Evolutionary conservation across 2,329 filamentous ascomycete species (phyloP).

Genomic region (Clathrospora elynae): DNA sequence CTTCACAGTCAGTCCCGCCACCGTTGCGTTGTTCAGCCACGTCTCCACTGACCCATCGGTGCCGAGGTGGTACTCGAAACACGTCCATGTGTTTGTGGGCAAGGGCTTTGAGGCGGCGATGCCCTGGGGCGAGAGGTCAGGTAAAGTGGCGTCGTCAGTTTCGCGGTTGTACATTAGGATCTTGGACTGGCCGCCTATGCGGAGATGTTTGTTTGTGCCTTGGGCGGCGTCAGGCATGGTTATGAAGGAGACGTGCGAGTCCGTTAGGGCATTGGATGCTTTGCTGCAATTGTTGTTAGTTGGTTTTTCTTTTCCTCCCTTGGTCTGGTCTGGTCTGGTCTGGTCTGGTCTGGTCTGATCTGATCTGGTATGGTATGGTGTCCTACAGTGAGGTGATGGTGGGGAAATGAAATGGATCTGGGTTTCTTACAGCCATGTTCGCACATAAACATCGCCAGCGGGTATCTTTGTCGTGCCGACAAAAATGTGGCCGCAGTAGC

Average conservation of each 20-base stretch:
- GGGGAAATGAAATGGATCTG: conserved; percentile 15
- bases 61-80: conserved; percentile 66
- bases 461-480: conserved; percentile 64
- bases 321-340: too few relatives aligned
- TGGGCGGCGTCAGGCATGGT: conserved; percentile 66
- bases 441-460: conserved; percentile 62
- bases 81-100: conserved; percentile 60
- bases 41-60: conserved; percentile 65
- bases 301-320: too few relatives aligned
- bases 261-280: conserved; percentile 61
- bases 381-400: too few relatives aligned
- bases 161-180: conserved; percentile 71
- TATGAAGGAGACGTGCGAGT: conserved; percentile 66
- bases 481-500: conserved; percentile 60
- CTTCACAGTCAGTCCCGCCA: conserved; percentile 59
- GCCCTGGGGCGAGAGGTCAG: conserved; percentile 64
- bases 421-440: conserved; percentile 59
- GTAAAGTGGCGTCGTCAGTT: conserved; percentile 65
- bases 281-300: conserved; percentile 52
- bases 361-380: too few relatives aligned
- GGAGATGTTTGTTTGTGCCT: conserved; percentile 63
- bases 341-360: too few relatives aligned
- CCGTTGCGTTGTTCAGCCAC: conserved; percentile 61
- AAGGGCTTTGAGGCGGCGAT: conserved; percentile 61
- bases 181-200: conserved; percentile 64